Evolutionary conservation across 768 basidiomycete species (phyloP).

Genomic region (Cyclocybe cylindracea): DNA sequence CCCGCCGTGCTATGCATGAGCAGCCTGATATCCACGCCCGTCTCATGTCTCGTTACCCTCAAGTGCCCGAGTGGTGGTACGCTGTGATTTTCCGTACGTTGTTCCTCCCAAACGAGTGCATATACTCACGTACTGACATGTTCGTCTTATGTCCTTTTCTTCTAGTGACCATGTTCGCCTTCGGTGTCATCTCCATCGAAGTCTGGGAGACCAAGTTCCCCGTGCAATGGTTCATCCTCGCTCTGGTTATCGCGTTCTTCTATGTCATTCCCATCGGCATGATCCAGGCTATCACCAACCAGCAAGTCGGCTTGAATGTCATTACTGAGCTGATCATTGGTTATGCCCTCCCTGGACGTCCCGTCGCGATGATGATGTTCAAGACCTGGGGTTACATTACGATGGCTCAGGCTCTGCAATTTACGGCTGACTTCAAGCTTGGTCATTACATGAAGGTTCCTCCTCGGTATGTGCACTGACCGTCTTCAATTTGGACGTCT

Average conservation of each 20-base stretch:
- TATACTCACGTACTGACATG: not conserved
- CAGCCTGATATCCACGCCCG: conserved; percentile 86
- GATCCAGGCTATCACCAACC: conserved; percentile 78
- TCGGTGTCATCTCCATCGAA: conserved; percentile 71
- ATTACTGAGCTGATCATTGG: conserved; percentile 83
- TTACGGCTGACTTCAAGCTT: conserved; percentile 78
- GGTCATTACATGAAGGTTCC: conserved; percentile 81
- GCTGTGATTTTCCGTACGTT: conserved; percentile 56
- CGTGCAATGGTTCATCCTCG: conserved; percentile 65
- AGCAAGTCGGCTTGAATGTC: conserved; percentile 73
- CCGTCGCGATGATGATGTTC: conserved; percentile 85
- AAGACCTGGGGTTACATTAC: conserved; percentile 82
- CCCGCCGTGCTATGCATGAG: conserved; percentile 70
- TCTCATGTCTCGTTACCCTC: conserved; percentile 74
- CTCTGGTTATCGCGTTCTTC: conserved; percentile 61
- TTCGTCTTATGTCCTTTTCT: not conserved
- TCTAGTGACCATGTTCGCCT: conserved; percentile 60
- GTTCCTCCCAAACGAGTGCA: conserved; percentile 11
- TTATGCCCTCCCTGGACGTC: conserved; percentile 75
- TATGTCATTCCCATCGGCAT: conserved; percentile 73
- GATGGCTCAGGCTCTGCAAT: conserved; percentile 66
- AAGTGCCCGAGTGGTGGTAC: conserved; percentile 90
- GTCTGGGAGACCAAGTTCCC: conserved; percentile 75
- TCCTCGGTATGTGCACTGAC: conserved; percentile 38
- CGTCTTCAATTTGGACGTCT: not conserved